Conservation (phyloP, 2,329 filamentous ascomycete genomes). For the Stachybotrys chlorohalonatus region DNA sequence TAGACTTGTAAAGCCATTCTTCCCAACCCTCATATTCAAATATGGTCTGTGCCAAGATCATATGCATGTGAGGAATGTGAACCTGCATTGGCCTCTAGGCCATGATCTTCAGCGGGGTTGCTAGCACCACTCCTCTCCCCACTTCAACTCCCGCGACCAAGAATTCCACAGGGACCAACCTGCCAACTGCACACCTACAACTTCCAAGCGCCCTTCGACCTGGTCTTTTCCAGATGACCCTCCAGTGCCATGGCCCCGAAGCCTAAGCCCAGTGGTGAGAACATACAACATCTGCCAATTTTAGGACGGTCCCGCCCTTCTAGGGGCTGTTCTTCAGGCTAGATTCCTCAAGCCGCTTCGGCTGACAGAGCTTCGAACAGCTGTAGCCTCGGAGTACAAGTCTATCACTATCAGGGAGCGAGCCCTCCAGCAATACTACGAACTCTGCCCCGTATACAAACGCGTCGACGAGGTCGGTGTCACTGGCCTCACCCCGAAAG, state of each 20-base stretch:
- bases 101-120: background rate
- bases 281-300: slow-evolving; percentile 4
- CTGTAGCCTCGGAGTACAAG: slow-evolving; percentile 19
- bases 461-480: slow-evolving; percentile 34
- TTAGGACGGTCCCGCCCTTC: slow-evolving; percentile 2
- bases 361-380: background rate
- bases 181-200: slow-evolving; percentile 5
- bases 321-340: background rate
- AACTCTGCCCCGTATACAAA: slow-evolving; percentile 39
- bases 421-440: slow-evolving; percentile 36
- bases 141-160: background rate
- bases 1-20: no score
- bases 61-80: background rate
- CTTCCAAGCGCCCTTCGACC: slow-evolving; percentile 6
- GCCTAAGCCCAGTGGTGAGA: slow-evolving; percentile 25
- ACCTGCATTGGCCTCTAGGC: background rate
- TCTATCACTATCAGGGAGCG: slow-evolving; percentile 40
- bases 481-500: slow-evolving; percentile 33
- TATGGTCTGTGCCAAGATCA: background rate
- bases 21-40: background rate
- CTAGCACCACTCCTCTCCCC: background rate
- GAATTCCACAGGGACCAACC: background rate
- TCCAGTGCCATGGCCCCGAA: slow-evolving; percentile 24
- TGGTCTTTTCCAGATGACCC: slow-evolving; percentile 1
- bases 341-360: no score